Base-by-base conservation (phyloP, 768 basidiomycete genomes). In the Suillus tomentosus region DNA sequence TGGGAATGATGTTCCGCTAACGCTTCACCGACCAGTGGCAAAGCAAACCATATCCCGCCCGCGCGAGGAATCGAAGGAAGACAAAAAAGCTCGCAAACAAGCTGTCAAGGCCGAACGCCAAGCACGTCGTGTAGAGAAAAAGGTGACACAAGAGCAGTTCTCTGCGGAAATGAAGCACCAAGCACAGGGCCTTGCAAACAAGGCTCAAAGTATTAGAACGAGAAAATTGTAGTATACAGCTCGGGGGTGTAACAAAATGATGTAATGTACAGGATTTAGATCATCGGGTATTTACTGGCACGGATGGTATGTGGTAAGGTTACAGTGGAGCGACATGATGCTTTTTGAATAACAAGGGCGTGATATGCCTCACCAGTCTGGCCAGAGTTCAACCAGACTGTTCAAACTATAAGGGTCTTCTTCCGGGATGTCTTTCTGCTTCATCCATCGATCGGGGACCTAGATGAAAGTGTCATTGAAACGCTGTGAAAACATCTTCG, bases 391-490 rank as follows among this genome's bases (percentile, higher is more conserved):
- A 36, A 77, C 76, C 2, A 87, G 78, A 65, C 78, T 73, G 63
- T 82, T 76, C 3, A 87, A 77, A 64, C 78, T 73, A 63, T 82
- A 81, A 6, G 82, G 77, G 65, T 93, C 92, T 70, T 92, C 92
- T 72, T 94, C 91, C 2, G 91, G 86, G 0, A 83, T 81, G 69
- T 94, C 91, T 62, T 82, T 85, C 65, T 89, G 89, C 74, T 95
- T 95, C 90, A 92, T 91, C 93, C 93, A 95, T 58, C 94, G 85
- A 75, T 95, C 93, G 11, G 93, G 93, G 53, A 92, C 85, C 93
- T 95, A 67, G 10, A 11, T 19, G 37, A 34, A 43, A 63, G n/a
- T 61, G 53, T 64, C 53, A 62, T 50, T 31, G 40, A 36, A 40
- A 61, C 22, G 42, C 43, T 43, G 40, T 39, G 11, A 55, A 50